These are phyloP conservation scores for Penicillium salamii DNA, from an alignment of 495 filamentous ascomycete genomes.

Conservation along the genomic window DNA sequence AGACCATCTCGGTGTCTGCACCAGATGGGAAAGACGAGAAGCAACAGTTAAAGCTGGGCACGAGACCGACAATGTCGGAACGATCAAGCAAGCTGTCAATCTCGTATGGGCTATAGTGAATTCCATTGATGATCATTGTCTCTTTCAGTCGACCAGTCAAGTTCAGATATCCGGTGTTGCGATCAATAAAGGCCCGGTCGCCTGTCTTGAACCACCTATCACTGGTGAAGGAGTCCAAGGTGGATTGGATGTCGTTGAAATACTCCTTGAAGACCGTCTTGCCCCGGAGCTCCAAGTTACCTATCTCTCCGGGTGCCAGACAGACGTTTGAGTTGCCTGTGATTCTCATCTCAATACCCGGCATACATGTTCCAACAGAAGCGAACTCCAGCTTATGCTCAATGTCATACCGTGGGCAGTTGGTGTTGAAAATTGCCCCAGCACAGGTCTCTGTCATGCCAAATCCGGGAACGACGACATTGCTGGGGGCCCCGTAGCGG, in stretches of 20 bases:
- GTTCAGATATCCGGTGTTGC: conserved; percentile 49
- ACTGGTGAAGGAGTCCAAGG: conserved; percentile 58
- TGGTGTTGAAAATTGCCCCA: conserved; percentile 38
- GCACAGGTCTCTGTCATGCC: conserved; percentile 60
- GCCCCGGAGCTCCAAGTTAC: conserved; percentile 28
- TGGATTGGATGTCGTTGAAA: conserved; percentile 65
- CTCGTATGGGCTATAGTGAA: conserved; percentile 43
- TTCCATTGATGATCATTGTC: conserved; percentile 52
- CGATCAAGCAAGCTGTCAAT: conserved; percentile 45
- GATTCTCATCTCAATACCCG: conserved; percentile 42
- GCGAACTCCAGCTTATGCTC: conserved; percentile 22
- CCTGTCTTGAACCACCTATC: conserved; percentile 87
- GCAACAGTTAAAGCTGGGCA: conserved; percentile 21
- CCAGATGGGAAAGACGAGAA: conserved; percentile 27
- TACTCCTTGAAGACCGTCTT: conserved; percentile 78
- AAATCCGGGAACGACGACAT: conserved; percentile 47
- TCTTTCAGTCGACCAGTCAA: conserved; percentile 55
- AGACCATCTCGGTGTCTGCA: conserved; percentile 34
- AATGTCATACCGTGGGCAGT: conserved; percentile 36
- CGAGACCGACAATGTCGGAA: conserved; percentile 26
- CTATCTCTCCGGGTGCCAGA: conserved; percentile 8
- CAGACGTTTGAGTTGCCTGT: conserved; percentile 1
- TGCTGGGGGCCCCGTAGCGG: conserved; percentile 26
- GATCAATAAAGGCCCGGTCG: conserved; percentile 62
- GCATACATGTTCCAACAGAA: conserved; percentile 39